These are phyloP conservation scores for Citrus sinensis DNA, from an alignment of 345 rosid genomes.

Conservation along the genomic window DVS_A1.0 CM039167.1:4802001-4802500, in stretches of 20 bases:
- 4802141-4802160: background rate
- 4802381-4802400: no score
- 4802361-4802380: no score
- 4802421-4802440: no score
- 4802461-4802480: no score
- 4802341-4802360: no score
- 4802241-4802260: background rate
- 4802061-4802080: background rate
- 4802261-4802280: background rate
- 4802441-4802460: no score
- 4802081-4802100: background rate
- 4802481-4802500: no score
- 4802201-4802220: background rate
- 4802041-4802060: slow-evolving; percentile 6
- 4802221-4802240: background rate
- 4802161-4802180: background rate
- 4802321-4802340: no score
- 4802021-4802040: slow-evolving; percentile 3
- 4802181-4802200: background rate
- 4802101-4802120: background rate
- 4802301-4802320: background rate
- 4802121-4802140: background rate
- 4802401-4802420: no score
- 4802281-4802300: background rate
- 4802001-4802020: background rate